phyloP scores from a whole-genome alignment of 257 asterid species.

The Oldenlandia corymbosa region DNA sequence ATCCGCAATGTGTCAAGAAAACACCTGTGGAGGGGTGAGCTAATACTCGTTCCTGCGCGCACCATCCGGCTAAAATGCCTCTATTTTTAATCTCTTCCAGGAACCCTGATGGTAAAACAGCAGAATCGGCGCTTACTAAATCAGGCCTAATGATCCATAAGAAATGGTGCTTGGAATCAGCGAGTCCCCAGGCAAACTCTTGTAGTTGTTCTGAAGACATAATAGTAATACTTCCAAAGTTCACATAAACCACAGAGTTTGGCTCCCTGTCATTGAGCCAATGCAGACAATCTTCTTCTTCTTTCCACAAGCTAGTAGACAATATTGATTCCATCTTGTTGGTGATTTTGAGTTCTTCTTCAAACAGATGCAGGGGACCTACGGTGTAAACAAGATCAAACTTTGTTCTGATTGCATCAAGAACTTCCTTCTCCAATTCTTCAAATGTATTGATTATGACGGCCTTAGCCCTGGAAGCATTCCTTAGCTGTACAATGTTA shows the following conservation, averaged over 20 bases:
- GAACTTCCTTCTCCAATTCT: slow-evolving; percentile 40
- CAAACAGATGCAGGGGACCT: slow-evolving; percentile 56
- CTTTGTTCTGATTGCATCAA: slow-evolving; percentile 36
- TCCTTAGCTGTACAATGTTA: slow-evolving; percentile 37
- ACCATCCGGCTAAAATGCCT: slow-evolving; percentile 57
- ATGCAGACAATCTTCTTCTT: slow-evolving; percentile 39
- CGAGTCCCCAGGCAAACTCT: slow-evolving; percentile 75
- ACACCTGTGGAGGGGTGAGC: slow-evolving; percentile 45
- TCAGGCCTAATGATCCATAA: slow-evolving; percentile 66
- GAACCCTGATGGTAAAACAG: slow-evolving; percentile 41
- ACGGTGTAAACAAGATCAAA: slow-evolving; percentile 38
- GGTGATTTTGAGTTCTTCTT: slow-evolving; percentile 12
- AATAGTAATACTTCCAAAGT: slow-evolving; percentile 61
- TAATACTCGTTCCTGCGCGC: slow-evolving; percentile 52
- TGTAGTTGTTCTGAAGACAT: slow-evolving; percentile 38
- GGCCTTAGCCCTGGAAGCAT: slow-evolving; percentile 43
- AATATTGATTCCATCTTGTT: slow-evolving; percentile 25
- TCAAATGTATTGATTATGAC: slow-evolving; percentile 50
- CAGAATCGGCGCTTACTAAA: slow-evolving; percentile 39
- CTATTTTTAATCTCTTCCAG: slow-evolving; percentile 35
- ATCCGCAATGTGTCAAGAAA: slow-evolving; percentile 57
- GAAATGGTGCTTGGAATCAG: slow-evolving; percentile 38
- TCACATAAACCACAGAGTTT: slow-evolving; percentile 54
- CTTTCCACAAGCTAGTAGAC: slow-evolving; percentile 51
- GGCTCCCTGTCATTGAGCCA: slow-evolving; percentile 47